A percentile compares a stretch with the other conserved stretches of the same genome.
These are phyloP conservation scores for Juglanconis oblonga DNA, from an alignment of 2,329 filamentous ascomycete species.

Conservation along the genomic window DNA sequence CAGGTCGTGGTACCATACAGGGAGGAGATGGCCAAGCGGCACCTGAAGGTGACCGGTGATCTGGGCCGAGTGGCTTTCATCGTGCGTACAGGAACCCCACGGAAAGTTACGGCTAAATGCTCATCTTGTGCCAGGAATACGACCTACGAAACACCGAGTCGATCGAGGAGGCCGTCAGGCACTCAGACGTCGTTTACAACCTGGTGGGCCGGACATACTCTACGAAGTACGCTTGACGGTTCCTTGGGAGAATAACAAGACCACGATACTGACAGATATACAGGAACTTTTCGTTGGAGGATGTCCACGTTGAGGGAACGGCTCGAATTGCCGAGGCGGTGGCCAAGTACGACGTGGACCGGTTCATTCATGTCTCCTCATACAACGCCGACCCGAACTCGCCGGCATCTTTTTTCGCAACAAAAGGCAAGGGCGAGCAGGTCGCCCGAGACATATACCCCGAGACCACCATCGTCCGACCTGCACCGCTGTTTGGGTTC, in stretches of 20 bases:
- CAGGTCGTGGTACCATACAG: conserved; percentile 91
- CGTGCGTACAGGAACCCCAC: conserved; percentile 44
- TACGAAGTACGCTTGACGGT: conserved; percentile 68
- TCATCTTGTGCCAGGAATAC: conserved; percentile 64
- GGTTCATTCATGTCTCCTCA: conserved; percentile 94
- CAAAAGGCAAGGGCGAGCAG: conserved; percentile 82
- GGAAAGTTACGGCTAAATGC: conserved; percentile 16
- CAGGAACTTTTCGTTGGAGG: conserved; percentile 89
- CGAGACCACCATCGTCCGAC: conserved; percentile 94
- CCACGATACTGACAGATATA: background rate
- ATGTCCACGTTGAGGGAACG: conserved; percentile 89
- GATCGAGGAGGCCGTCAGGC: conserved; percentile 92
- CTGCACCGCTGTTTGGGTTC: conserved; percentile 89
- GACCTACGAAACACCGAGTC: conserved; percentile 92
- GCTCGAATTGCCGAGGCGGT: conserved; percentile 91
- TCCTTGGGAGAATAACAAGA: background rate
- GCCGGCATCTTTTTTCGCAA: conserved; percentile 82
- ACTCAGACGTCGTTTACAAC: conserved; percentile 98
- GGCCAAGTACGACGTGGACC: conserved; percentile 96
- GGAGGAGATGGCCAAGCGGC: conserved; percentile 96
- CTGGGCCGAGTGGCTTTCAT: conserved; percentile 86
- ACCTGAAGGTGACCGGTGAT: conserved; percentile 94
- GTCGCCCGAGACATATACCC: conserved; percentile 87
- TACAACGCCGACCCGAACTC: conserved; percentile 84
- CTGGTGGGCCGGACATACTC: conserved; percentile 91